Evolutionary conservation across 371 early-diverging fungal species (phyloP).

Genomic region (Apophysomyces variabilis): DNA sequence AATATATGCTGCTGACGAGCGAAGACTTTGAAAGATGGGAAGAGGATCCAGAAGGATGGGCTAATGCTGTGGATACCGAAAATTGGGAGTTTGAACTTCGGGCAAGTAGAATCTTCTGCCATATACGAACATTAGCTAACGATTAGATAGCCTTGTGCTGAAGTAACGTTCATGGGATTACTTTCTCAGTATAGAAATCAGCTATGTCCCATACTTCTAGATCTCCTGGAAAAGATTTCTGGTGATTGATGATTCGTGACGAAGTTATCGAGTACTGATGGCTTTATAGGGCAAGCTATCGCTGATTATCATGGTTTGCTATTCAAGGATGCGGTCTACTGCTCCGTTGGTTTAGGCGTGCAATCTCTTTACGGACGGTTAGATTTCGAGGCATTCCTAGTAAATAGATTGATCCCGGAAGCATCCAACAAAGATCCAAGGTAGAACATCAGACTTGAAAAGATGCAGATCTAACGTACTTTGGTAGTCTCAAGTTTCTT

Average conservation of each 20-base stretch:
- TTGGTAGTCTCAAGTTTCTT: slow-evolving; percentile 60
- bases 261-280: background rate
- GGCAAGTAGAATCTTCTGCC: slow-evolving; percentile 36
- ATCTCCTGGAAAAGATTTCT: slow-evolving; percentile 62
- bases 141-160: slow-evolving; percentile 73
- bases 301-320: slow-evolving; percentile 60
- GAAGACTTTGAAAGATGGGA: slow-evolving; percentile 83
- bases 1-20: slow-evolving; percentile 73
- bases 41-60: slow-evolving; percentile 87
- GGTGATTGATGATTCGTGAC: slow-evolving; percentile 39
- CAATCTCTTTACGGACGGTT: slow-evolving; percentile 82
- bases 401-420: slow-evolving; percentile 61
- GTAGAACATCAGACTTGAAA: slow-evolving; percentile 25
- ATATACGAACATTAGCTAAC: slow-evolving; percentile 1
- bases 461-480: background rate
- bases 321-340: slow-evolving; percentile 84
- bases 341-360: slow-evolving; percentile 81
- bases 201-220: slow-evolving; percentile 69
- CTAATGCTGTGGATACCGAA: slow-evolving; percentile 80
- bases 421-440: slow-evolving; percentile 51
- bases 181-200: slow-evolving; percentile 66
- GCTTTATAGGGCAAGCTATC: slow-evolving; percentile 11
- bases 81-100: slow-evolving; percentile 87
- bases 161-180: slow-evolving; percentile 81
- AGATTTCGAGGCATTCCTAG: slow-evolving; percentile 83